Percentiles rank a stretch among this genome's conserved stretches.
These are phyloP conservation scores for Podospora didyma DNA, from an alignment of 495 filamentous ascomycete genomes.

Conservation along the genomic window DNA sequence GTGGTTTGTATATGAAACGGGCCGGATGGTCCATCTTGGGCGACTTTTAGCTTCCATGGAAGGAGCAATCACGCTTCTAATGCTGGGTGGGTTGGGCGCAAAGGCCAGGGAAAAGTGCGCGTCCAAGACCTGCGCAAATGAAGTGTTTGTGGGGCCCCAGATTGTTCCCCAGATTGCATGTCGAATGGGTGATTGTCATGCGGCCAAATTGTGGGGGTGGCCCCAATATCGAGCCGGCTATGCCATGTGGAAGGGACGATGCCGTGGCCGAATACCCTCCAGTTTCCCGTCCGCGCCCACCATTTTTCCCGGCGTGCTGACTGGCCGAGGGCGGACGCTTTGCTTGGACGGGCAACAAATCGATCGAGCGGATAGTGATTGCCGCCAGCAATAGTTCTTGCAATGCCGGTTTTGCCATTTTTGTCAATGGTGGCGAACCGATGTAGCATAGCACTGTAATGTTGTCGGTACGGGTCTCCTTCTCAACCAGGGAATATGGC, in stretches of 20 bases:
- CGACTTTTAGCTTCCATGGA: slow-evolving; percentile 7
- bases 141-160: slow-evolving; percentile 14
- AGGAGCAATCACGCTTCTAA: slow-evolving; percentile 2
- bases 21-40: slow-evolving; percentile 12
- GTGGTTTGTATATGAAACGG: slow-evolving; percentile 23
- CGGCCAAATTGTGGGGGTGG: slow-evolving; percentile 19
- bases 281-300: background rate
- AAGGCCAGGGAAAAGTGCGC: slow-evolving; percentile 11
- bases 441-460: too few relatives aligned
- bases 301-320: background rate
- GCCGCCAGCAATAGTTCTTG: too few relatives aligned
- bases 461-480: too few relatives aligned
- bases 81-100: slow-evolving; percentile 5
- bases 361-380: background rate
- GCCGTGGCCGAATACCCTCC: slow-evolving; percentile 16
- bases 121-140: slow-evolving; percentile 2
- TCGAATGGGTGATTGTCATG: slow-evolving; percentile 18
- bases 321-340: too few relatives aligned
- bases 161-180: slow-evolving; percentile 13
- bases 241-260: slow-evolving; percentile 14
- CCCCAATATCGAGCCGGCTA: slow-evolving; percentile 19
- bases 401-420: too few relatives aligned
- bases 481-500: too few relatives aligned
- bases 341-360: too few relatives aligned
- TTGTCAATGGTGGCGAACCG: too few relatives aligned